Percentiles rank a stretch among this genome's conserved stretches.
Conservation (phyloP, 305 asterid species). For the Striga hermonthica region DNA sequence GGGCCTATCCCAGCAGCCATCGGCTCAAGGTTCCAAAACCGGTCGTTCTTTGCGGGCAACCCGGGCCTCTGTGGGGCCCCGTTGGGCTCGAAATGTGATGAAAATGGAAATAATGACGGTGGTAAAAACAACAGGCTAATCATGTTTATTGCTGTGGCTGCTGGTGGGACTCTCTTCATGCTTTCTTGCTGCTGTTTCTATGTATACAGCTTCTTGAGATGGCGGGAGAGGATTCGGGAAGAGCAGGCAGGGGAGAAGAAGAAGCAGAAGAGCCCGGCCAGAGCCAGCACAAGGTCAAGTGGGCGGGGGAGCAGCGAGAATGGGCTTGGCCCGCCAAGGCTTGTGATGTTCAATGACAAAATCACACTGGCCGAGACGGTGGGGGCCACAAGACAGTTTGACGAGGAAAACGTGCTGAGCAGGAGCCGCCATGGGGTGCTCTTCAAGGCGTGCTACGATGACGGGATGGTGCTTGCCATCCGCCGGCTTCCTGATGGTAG, state of each 20-base stretch:
- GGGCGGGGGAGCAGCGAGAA: slow-evolving; percentile 68
- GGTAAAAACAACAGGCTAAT: slow-evolving; percentile 55
- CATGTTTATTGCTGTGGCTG: slow-evolving; percentile 55
- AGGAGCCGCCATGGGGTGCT: slow-evolving; percentile 53
- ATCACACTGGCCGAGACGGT: slow-evolving; percentile 62
- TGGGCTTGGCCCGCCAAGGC: slow-evolving; percentile 48
- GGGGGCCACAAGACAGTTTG: slow-evolving; percentile 71
- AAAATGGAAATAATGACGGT: slow-evolving; percentile 19
- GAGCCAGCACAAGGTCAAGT: slow-evolving; percentile 59
- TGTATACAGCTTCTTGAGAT: slow-evolving; percentile 51
- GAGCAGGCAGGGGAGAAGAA: slow-evolving; percentile 52
- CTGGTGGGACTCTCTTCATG: slow-evolving; percentile 54
- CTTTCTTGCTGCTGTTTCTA: slow-evolving; percentile 67
- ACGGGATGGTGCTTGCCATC: slow-evolving; percentile 69
- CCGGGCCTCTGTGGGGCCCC: slow-evolving; percentile 62
- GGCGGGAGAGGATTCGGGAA: slow-evolving; percentile 63
- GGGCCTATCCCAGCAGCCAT: slow-evolving; percentile 49
- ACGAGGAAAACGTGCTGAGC: slow-evolving; percentile 64
- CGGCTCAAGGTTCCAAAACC: slow-evolving; percentile 48
- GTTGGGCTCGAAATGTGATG: slow-evolving; percentile 44
- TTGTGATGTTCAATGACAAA: slow-evolving; percentile 64
- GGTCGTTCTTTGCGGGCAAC: slow-evolving; percentile 48
- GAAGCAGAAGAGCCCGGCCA: slow-evolving; percentile 53
- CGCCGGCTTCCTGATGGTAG: slow-evolving; percentile 47
- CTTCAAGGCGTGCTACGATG: slow-evolving; percentile 59